Percentiles rank a stretch among this genome's conserved stretches.
phyloP scores from a whole-genome alignment of 2,329 filamentous ascomycete species.

The Aquanectria penicillioides region DNA sequence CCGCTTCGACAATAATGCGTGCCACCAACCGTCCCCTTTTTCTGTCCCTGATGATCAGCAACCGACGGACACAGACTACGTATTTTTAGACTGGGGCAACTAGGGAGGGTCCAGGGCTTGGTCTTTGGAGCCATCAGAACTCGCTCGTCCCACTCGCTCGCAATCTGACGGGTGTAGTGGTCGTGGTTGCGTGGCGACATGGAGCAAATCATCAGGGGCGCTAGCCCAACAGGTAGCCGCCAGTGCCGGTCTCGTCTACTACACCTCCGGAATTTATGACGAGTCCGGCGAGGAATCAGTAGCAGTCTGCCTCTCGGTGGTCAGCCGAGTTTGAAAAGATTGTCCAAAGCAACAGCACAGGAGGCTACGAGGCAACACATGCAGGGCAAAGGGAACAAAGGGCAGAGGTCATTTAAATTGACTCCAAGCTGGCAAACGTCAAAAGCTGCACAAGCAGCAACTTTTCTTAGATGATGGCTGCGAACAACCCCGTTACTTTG shows the following conservation, averaged over 20 bases:
- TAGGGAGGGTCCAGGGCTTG: conserved; percentile 23
- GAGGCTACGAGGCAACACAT: neutral
- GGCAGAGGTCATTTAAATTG: neutral
- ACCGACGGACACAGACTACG: conserved; percentile 12
- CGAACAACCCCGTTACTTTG: conserved; percentile 16
- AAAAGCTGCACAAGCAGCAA: neutral
- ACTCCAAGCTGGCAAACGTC: neutral
- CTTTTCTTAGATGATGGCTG: conserved; percentile 6
- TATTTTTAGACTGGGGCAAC: conserved; percentile 42
- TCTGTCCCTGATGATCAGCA: conserved; percentile 25
- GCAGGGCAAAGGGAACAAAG: neutral
- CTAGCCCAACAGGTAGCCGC: conserved; percentile 28
- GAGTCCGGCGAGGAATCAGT: conserved; percentile 3
- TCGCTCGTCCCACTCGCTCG: conserved; percentile 26
- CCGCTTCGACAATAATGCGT: conserved; percentile 13
- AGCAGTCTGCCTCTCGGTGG: neutral
- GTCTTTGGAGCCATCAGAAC: conserved; percentile 32
- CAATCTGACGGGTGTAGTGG: conserved; percentile 19
- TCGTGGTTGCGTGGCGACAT: conserved; percentile 34
- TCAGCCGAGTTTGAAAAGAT: conserved; percentile 7
- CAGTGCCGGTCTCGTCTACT: conserved; percentile 23
- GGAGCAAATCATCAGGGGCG: conserved; percentile 24
- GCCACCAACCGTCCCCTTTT: conserved; percentile 26
- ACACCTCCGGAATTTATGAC: conserved; percentile 5
- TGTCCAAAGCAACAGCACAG: neutral